Conservation (phyloP, 23 red algal genomes). For the Gracilariopsis chorda region DNA sequence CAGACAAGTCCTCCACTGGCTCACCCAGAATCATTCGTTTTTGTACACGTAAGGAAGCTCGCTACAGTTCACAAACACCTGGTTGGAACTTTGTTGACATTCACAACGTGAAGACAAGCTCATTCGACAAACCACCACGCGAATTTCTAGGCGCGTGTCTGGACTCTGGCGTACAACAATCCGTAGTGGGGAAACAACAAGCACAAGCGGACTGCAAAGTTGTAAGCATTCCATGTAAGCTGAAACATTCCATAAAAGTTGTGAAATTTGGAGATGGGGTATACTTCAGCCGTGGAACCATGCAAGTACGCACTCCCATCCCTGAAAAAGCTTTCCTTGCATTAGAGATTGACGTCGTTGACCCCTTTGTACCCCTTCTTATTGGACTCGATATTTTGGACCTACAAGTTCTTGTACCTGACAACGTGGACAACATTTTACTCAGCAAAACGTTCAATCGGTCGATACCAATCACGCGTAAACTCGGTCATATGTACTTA, state of each 20-base stretch:
- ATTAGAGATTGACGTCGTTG: constrained; percentile 1
- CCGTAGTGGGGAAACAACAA: neutral
- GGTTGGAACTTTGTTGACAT: neutral
- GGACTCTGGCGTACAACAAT: neutral
- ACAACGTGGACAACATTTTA: neutral
- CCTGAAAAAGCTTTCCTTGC: constrained; percentile 12
- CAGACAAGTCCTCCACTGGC: neutral
- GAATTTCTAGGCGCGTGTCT: neutral
- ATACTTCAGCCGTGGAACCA: neutral
- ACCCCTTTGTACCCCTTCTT: neutral
- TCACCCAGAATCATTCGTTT: neutral
- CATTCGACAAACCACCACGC: neutral
- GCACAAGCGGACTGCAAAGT: neutral
- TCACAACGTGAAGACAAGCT: neutral
- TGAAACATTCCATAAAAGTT: neutral
- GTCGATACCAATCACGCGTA: neutral
- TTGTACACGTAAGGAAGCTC: neutral
- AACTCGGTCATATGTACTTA: neutral
- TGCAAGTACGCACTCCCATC: neutral
- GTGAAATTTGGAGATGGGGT: neutral
- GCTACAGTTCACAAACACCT: neutral
- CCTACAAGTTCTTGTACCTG: neutral
- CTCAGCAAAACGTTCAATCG: neutral
- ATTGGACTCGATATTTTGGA: neutral
- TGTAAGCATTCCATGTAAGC: neutral